Base-by-base conservation (phyloP, 1,284 basidiomycete species). In the Trichosporon sp. region DNA sequence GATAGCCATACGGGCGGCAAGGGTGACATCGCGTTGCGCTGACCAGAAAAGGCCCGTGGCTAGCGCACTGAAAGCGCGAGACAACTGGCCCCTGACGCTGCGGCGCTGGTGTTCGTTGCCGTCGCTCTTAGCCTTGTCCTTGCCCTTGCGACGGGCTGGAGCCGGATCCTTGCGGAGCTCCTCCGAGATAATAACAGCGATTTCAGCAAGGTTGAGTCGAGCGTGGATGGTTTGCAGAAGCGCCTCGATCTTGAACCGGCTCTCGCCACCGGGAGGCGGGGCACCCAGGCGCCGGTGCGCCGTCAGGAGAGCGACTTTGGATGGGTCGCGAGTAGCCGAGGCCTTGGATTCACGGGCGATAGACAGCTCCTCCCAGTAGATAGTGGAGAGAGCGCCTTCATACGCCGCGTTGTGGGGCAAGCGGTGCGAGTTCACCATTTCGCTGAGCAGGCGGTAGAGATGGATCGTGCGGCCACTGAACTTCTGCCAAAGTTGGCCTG, bases 211-310 rank as follows among this genome's bases (percentile, higher is more conserved):
- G 11, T 77, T 77, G 71, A 86, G 81, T 0, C 87, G 85, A 15
- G 87, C 75, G 13, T 85, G 78, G 65, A 88, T 76, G 5, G 85
- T 82, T 1, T 79, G 69, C 84, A 86, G 86, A 72, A 88, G 85
- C 0, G 87, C 87, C 75, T 89, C 88, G 12, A 88, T 84, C 25
- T 84, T 75, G 78, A 86, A 88, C n/a, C 87, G 84, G 58, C 83
- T 84, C 77, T 88, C 87, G 0, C 87, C 87, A 5, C 83, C 81
- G 13, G 88, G 88, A 31, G 84, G 85, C 0, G 86, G 85, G 68
- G 86, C 86, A 0, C 88, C 88, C n/a, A 87, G 81, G 47, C 85
- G 83, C 70, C 84, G 80, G 60, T 79, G 84, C 3, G 87, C 87
- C 60, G 84, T 78, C 2, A 81, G 79, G 81, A 88, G 83, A 0